These are phyloP conservation scores for Penicillium janthinellum DNA, from an alignment of 2,329 filamentous ascomycete genomes.

Conservation along the genomic window DNA sequence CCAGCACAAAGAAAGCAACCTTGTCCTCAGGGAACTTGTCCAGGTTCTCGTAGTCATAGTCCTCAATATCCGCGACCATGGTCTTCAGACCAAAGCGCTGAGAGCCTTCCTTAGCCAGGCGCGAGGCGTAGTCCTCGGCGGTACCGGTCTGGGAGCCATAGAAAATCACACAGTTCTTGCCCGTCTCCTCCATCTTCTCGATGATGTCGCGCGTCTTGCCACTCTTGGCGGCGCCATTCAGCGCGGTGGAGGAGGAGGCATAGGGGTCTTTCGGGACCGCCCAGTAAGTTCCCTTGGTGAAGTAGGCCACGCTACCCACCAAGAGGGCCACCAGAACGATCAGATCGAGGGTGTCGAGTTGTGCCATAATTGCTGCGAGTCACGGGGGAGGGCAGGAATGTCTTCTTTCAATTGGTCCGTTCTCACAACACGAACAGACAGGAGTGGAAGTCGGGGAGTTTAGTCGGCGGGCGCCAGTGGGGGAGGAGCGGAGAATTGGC, in stretches of 20 bases:
- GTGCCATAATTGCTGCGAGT: slow-evolving; percentile 67
- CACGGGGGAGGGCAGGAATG: slow-evolving; percentile 4
- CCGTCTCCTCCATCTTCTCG: slow-evolving; percentile 92
- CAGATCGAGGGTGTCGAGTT: slow-evolving; percentile 94
- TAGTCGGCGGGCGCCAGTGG: not conserved
- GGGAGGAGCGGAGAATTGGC: slow-evolving; percentile 1
- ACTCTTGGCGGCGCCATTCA: slow-evolving; percentile 69
- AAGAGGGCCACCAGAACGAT: slow-evolving; percentile 85
- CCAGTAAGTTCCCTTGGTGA: slow-evolving; percentile 92
- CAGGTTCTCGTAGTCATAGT: slow-evolving; percentile 95
- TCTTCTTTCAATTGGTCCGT: not conserved
- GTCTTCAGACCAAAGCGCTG: slow-evolving; percentile 95
- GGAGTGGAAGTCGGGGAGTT: slow-evolving; percentile 1
- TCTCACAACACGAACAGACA: not conserved
- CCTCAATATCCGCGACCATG: slow-evolving; percentile 97
- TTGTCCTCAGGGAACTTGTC: slow-evolving; percentile 88
- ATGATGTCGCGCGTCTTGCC: slow-evolving; percentile 89
- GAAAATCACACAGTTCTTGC: slow-evolving; percentile 98
- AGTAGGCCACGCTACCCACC: slow-evolving; percentile 87
- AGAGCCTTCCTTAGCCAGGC: slow-evolving; percentile 94
- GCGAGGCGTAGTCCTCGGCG: slow-evolving; percentile 95
- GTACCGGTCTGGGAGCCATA: slow-evolving; percentile 98
- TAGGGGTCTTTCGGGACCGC: slow-evolving; percentile 86
- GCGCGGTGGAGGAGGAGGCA: slow-evolving; percentile 64
- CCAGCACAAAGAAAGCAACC: slow-evolving; percentile 90